Evolutionary conservation across 306 rosid genomes (phyloP).

Genomic region (Trifolium repens): DNA sequence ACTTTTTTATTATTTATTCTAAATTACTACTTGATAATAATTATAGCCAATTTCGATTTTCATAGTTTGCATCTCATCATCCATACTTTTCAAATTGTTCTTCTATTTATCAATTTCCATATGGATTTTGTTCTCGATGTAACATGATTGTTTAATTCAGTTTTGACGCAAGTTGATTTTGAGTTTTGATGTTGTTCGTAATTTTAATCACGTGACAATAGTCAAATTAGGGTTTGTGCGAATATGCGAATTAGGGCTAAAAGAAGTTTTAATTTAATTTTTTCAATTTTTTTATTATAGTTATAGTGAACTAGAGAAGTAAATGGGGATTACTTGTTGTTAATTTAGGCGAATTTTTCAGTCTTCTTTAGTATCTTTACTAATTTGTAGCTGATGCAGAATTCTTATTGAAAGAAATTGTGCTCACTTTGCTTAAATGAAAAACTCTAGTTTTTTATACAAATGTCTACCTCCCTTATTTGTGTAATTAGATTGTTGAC

Average conservation of each 20-base stretch:
- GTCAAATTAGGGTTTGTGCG: slow-evolving; percentile 41
- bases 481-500: neutral
- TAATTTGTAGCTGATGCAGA: slow-evolving; percentile 6
- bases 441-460: neutral
- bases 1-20: neutral
- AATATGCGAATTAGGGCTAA: neutral
- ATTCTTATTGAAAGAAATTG: neutral
- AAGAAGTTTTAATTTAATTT: neutral
- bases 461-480: neutral
- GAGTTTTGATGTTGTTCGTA: neutral
- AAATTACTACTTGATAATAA: neutral
- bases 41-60: neutral
- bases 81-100: neutral
- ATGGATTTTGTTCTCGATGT: neutral
- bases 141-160: neutral
- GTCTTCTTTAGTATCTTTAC: too few species aligned
- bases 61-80: neutral
- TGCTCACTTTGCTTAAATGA: neutral
- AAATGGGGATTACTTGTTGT: neutral
- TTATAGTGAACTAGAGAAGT: neutral
- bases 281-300: neutral
- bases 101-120: neutral
- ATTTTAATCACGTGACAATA: neutral
- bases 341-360: too few species aligned
- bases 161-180: neutral